phyloP scores from a whole-genome alignment of 2,329 filamentous ascomycete species.

The Arthrobotrys sinensis region DNA sequence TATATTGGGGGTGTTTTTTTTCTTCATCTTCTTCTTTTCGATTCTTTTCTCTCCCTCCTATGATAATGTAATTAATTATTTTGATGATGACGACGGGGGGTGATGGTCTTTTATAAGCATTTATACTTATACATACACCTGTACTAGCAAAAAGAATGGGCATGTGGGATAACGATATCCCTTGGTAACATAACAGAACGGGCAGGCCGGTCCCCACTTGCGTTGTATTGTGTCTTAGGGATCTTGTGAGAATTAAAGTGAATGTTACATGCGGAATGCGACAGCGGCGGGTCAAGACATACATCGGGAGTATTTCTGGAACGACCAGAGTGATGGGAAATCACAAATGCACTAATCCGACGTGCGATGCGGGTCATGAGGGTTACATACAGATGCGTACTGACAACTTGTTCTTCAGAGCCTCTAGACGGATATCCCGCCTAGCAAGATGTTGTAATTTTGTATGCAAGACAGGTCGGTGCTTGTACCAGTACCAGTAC shows the following conservation, averaged over 20 bases:
- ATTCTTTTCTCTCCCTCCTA: conserved; percentile 7
- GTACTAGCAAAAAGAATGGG: not conserved
- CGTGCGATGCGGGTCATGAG: conserved; percentile 1
- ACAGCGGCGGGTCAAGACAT: not conserved
- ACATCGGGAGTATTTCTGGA: not conserved
- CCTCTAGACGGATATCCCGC: conserved; percentile 21
- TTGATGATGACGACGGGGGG: not conserved
- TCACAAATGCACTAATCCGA: not conserved
- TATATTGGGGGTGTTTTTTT: conserved; percentile 6
- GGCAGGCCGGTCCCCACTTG: not conserved
- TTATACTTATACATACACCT: not conserved
- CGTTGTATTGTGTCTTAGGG: conserved; percentile 7
- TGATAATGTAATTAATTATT: conserved; percentile 27
- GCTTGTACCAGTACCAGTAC: not conserved
- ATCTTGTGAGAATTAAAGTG: not conserved
- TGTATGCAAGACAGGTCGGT: not conserved
- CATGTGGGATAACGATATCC: not conserved
- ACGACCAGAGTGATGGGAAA: not conserved
- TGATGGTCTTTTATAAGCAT: not conserved
- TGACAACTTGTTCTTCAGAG: not conserved
- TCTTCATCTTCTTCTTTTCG: not conserved
- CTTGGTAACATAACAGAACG: not conserved
- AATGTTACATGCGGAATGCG: conserved; percentile 18
- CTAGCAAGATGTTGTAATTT: not conserved
- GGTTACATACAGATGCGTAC: not conserved